These are phyloP conservation scores for Brassica juncea DNA, from an alignment of 345 rosid genomes.

Conservation along the genomic window DNA sequence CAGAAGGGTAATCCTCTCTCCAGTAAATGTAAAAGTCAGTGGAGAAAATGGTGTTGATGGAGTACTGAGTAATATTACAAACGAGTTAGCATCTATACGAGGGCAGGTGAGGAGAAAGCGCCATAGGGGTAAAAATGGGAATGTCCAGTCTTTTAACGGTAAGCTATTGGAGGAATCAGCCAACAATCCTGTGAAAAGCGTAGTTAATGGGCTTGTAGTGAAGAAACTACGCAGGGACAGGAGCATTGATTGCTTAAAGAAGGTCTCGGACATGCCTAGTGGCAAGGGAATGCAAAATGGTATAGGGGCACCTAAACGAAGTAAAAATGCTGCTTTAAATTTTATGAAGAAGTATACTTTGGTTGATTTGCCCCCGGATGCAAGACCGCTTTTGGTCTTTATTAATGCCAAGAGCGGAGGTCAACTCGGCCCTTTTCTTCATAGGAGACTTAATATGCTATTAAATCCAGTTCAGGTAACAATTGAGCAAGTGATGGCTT, in stretches of 20 bases:
- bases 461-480: slow-evolving; percentile 80
- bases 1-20: slow-evolving; percentile 62
- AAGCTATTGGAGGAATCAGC: slow-evolving; percentile 48
- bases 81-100: slow-evolving; percentile 47
- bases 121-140: slow-evolving; percentile 45
- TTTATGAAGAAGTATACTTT: slow-evolving; percentile 46
- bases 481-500: slow-evolving; percentile 7
- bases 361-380: slow-evolving; percentile 61
- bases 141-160: slow-evolving; percentile 40
- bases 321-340: slow-evolving; percentile 31
- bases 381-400: slow-evolving; percentile 76
- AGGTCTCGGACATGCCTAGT: slow-evolving; percentile 33
- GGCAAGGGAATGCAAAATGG: slow-evolving; percentile 40
- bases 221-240: slow-evolving; percentile 51
- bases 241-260: slow-evolving; percentile 43
- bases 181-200: slow-evolving; percentile 34
- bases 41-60: slow-evolving; percentile 45
- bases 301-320: slow-evolving; percentile 37
- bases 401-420: slow-evolving; percentile 87
- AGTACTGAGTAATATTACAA: slow-evolving; percentile 42
- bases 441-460: slow-evolving; percentile 69
- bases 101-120: slow-evolving; percentile 52
- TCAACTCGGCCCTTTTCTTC: slow-evolving; percentile 70
- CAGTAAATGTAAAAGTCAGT: slow-evolving; percentile 54
- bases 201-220: slow-evolving; percentile 49